Evolutionary conservation across 345 rosid species (phyloP), one percentile per base, ranked within the genome.

Genomic region (Lagerstroemia speciosa): DNA sequence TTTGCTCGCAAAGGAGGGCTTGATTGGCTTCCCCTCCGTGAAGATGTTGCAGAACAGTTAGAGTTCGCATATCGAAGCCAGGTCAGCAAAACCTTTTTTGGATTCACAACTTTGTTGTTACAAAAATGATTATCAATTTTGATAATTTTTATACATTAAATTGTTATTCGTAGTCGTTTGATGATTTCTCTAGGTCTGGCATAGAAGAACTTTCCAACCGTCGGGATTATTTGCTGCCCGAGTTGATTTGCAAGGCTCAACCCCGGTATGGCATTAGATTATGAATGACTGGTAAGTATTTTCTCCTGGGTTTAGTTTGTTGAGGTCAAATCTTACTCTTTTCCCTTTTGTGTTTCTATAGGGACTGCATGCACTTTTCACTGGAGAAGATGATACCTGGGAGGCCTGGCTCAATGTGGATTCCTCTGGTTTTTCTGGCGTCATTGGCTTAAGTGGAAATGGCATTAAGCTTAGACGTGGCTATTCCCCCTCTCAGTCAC

Each of bases 201-300:
- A 74, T 66, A 80, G 98, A 68, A 90, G 98, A 79, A 87, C 87
- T 53, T 94, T 94, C 80, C 93, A 91, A 74, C 97, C 84, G 34
- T 91, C 98, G 1, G 98, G 98, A 19, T 87, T 88, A 63, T 91
- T 88, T 94, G 99, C 99, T 45, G 96, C 99, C 77, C 96, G 99
- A 66, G 76, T 92, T 69, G 96, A 92, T 76, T 70, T 92, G 81
- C 98, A 92, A 76, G 96, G 98, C 72, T 87, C 83, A 63, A 83
- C 87, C 63, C 82, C 82, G 22, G 98, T 94, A 87, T 69, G 85
- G 82, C 43, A 65, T n/a, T 53, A 26, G 63, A 27, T 4, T 58
- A 11, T 10, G 20, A 30, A 58, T 26, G 63, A 27, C 29, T n/a
- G 29, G 12, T 22, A n/a, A 10, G 14, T n/a, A n/a, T 58, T 27